Evolutionary conservation across 2,329 filamentous ascomycete genomes (phyloP), one percentile per base, ranked within the genome.

Genomic region (Saccharata proteae): DNA sequence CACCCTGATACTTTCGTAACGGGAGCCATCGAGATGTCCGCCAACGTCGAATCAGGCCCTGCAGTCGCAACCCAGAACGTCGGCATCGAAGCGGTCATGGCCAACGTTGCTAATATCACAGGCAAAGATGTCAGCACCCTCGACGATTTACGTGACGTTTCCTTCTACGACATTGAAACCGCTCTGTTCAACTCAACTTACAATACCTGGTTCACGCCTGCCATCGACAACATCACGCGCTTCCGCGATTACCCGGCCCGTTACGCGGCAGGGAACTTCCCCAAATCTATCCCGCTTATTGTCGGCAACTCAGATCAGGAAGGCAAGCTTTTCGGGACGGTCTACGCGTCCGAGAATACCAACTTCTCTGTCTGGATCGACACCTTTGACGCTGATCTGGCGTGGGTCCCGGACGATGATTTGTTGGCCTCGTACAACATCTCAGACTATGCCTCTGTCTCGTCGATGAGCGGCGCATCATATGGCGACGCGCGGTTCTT

Each of bases 401-500:
- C 50, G 2, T 48, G 58, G 21, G 52, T 61, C 8, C 51, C 55
- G 4, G 49, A 56, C 12, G 33, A 46, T 2, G 34, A 44, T 4
- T 43, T 61, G 4, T 35, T 54, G 16, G 40, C 32, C 2, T 48
- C 52, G 7, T 61, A 61, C 42, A 48, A 52, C 13, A 37, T 43
- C 3, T 42, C 52, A 2, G 53, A 61, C 34, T 62, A 44, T 12
- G 27, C 27, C n/a, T 52, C 43, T 26, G 56, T 56, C 12, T 53
- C 59, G 3, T 49, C 54, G 8, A 54, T 57, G 38, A 61, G 58
- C 36, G 62, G 61, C 11, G 44, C 46, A 0, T 59, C 63, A 43
- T 49, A 49, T 25, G 62, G 60, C 16, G 61, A 65, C 12, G 61
- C 58, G 4, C 59, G 59, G 8, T 65, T 65, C 47, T 55, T 61